Conservation (phyloP, 2,329 filamentous ascomycete genomes). For the Arthrobotrys sphaeroides region DNA sequence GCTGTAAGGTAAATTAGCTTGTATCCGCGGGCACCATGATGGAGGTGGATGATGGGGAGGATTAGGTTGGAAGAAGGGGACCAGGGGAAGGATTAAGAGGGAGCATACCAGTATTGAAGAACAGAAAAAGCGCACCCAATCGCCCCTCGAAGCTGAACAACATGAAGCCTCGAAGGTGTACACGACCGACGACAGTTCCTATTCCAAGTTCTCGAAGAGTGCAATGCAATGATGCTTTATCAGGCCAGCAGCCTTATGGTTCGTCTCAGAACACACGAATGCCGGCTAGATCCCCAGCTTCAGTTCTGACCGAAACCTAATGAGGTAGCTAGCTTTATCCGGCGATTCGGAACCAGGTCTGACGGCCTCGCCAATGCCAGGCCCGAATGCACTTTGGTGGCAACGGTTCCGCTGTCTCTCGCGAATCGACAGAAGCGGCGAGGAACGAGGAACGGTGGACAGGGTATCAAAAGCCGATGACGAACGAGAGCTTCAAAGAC, state of each 20-base stretch:
- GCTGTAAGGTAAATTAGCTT: background rate
- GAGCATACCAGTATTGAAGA: background rate
- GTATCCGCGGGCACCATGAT: background rate
- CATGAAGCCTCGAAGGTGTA: background rate
- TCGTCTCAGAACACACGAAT: background rate
- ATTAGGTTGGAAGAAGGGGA: background rate
- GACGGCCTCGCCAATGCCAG: slow-evolving; percentile 18
- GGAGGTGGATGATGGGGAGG: background rate
- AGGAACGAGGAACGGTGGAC: too few species aligned
- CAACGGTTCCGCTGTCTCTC: background rate
- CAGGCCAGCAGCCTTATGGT: background rate
- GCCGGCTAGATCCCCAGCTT: background rate
- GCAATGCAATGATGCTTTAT: too few species aligned
- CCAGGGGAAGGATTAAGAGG: background rate
- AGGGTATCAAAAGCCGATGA: too few species aligned
- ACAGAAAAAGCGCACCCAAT: slow-evolving; percentile 2
- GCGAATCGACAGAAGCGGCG: background rate
- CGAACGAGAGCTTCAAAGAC: background rate
- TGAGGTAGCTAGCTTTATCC: background rate
- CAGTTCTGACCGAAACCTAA: background rate
- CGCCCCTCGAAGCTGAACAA: background rate
- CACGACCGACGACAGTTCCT: background rate
- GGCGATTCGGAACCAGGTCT: background rate
- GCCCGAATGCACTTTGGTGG: slow-evolving; percentile 19
- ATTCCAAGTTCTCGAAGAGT: background rate